These are phyloP conservation scores for Platanthera zijinensis DNA, from an alignment of 106 monocot species.

Conservation along the genomic window DNA sequence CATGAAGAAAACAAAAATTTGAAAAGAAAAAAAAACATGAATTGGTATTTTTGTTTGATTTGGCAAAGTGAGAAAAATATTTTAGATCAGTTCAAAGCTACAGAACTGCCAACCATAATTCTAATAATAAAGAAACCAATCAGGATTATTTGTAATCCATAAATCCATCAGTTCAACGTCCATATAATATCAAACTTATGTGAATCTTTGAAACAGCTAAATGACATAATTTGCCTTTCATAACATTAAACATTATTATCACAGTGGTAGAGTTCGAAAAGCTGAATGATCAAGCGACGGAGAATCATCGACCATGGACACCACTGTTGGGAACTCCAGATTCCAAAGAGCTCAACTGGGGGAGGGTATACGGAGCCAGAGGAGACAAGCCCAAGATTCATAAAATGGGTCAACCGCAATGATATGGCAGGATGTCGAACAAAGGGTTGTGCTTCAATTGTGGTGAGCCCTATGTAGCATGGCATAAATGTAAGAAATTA, in stretches of 20 bases:
- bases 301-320: no score
- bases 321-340: no score
- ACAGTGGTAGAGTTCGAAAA: no score
- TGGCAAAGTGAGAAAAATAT: not conserved
- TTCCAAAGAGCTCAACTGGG: no score
- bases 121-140: slow-evolving; percentile 1
- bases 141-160: not conserved
- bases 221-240: not conserved
- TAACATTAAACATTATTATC: not conserved
- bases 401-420: no score
- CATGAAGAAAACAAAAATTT: not conserved
- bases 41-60: not conserved
- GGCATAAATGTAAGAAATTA: no score
- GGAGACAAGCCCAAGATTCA: no score
- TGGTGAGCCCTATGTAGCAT: no score
- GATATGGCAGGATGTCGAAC: no score
- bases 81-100: not conserved
- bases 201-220: not conserved
- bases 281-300: no score
- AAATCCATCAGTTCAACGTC: not conserved
- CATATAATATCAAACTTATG: not conserved
- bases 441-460: no score
- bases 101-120: not conserved
- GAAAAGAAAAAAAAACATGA: not conserved
- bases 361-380: no score